A percentile compares a stretch with the other conserved stretches of the same genome.
These are phyloP conservation scores for Metarhizium anisopliae DNA, from an alignment of 2,329 filamentous ascomycete genomes.

Conservation along the genomic window DNA sequence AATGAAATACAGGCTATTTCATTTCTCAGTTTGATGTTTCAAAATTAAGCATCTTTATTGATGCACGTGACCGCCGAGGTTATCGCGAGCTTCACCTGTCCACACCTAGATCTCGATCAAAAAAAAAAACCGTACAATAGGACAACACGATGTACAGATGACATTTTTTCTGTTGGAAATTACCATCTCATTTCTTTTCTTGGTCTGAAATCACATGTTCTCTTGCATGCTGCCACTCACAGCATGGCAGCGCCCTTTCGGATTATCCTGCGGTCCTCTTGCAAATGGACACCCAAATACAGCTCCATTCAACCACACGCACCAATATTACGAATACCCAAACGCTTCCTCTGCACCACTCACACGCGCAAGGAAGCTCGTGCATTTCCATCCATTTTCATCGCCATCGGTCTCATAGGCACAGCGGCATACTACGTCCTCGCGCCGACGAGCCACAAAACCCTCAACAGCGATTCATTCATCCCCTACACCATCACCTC, in stretches of 20 bases:
- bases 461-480: slow-evolving; percentile 53
- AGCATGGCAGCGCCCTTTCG: background rate
- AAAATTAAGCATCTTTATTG: background rate
- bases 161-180: background rate
- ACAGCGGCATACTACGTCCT: slow-evolving; percentile 17
- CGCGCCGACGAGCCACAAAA: slow-evolving; percentile 14
- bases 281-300: background rate
- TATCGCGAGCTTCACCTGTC: background rate
- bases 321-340: background rate
- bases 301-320: background rate
- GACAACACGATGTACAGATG: background rate
- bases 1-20: background rate
- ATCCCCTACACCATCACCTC: slow-evolving; percentile 55
- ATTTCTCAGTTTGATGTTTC: background rate
- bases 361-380: slow-evolving; percentile 12
- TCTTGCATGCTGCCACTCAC: background rate
- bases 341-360: background rate
- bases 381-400: slow-evolving; percentile 13
- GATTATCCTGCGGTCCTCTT: background rate
- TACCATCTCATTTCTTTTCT: no score
- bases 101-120: background rate
- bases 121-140: background rate
- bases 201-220: no score
- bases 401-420: slow-evolving; percentile 14
- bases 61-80: background rate